Conservation (phyloP, 805 yeast species). For the Candida montana region DNA sequence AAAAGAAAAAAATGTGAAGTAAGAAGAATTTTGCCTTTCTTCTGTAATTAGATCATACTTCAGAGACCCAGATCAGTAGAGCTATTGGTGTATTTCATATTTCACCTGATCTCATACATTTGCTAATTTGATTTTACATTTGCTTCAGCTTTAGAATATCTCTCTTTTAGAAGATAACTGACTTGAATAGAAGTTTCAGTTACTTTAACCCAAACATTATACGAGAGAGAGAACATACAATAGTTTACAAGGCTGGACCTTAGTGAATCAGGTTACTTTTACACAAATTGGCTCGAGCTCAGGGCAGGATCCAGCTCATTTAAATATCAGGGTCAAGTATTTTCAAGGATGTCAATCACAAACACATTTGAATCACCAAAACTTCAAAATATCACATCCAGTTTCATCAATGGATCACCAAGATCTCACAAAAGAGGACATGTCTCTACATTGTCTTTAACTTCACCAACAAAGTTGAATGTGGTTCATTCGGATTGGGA, state of each 20-base stretch:
- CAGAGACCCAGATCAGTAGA: too few species aligned
- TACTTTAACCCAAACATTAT: too few species aligned
- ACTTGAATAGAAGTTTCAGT: too few species aligned
- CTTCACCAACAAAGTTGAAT: slow-evolving; percentile 44
- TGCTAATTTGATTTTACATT: slow-evolving; percentile 7
- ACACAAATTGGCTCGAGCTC: too few species aligned
- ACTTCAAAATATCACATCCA: slow-evolving; percentile 11
- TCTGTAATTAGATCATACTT: not conserved
- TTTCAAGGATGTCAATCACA: not conserved
- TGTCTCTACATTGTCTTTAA: slow-evolving; percentile 33
- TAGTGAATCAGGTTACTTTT: slow-evolving; percentile 13
- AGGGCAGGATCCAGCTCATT: slow-evolving; percentile 10
- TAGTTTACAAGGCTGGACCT: slow-evolving; percentile 21
- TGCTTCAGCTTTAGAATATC: slow-evolving; percentile 7
- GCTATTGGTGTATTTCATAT: not conserved
- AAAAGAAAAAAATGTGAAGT: too few species aligned
- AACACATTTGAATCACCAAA: slow-evolving; percentile 18
- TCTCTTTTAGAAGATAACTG: not conserved
- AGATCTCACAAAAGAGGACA: slow-evolving; percentile 16
- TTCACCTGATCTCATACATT: not conserved
- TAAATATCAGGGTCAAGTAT: too few species aligned
- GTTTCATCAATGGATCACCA: slow-evolving; percentile 15
- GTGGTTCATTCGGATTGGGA: slow-evolving; percentile 36
- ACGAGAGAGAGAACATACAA: slow-evolving; percentile 1
- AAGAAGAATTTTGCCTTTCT: too few species aligned